Percentiles rank a stretch among this genome's conserved stretches.
Evolutionary conservation across 2,329 filamentous ascomycete species (phyloP).

Genomic region (Calycina marina): DNA sequence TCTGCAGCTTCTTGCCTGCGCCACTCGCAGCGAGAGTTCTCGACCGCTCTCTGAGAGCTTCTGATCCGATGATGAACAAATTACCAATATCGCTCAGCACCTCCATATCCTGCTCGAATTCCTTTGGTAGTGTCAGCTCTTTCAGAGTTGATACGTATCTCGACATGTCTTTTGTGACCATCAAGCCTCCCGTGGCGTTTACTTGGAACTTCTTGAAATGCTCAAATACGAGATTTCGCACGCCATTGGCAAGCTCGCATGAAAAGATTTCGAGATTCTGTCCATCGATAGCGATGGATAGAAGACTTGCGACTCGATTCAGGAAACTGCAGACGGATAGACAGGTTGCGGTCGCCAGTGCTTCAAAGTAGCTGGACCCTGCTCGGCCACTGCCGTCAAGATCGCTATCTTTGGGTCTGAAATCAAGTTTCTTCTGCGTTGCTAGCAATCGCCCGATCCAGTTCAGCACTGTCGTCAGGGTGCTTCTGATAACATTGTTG

Average conservation of each 20-base stretch:
- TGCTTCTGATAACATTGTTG: constrained; percentile 52
- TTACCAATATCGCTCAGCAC: constrained; percentile 87
- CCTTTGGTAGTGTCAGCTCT: constrained; percentile 61
- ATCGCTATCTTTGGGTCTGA: constrained; percentile 51
- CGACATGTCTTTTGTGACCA: constrained; percentile 92
- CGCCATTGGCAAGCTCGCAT: constrained; percentile 66
- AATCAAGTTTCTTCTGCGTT: constrained; percentile 57
- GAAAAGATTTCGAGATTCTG: constrained; percentile 72
- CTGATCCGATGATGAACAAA: constrained; percentile 81
- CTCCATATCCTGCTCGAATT: constrained; percentile 59
- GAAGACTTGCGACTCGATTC: constrained; percentile 45
- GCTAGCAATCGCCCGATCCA: constrained; percentile 49
- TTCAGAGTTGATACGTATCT: constrained; percentile 80
- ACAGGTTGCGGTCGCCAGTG: constrained; percentile 77
- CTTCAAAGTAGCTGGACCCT: constrained; percentile 43
- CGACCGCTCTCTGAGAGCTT: constrained; percentile 58
- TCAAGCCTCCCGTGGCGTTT: constrained; percentile 81
- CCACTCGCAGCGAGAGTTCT: constrained; percentile 35
- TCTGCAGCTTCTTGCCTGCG: constrained; percentile 39
- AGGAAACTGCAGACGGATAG: constrained; percentile 71
- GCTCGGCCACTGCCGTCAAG: constrained; percentile 27
- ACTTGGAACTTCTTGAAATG: constrained; percentile 93
- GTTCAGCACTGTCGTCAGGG: constrained; percentile 47
- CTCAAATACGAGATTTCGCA: constrained; percentile 68
- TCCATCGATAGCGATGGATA: constrained; percentile 60